Conservation (phyloP, 345 rosid species). For the Nasturtium officinale region DNA sequence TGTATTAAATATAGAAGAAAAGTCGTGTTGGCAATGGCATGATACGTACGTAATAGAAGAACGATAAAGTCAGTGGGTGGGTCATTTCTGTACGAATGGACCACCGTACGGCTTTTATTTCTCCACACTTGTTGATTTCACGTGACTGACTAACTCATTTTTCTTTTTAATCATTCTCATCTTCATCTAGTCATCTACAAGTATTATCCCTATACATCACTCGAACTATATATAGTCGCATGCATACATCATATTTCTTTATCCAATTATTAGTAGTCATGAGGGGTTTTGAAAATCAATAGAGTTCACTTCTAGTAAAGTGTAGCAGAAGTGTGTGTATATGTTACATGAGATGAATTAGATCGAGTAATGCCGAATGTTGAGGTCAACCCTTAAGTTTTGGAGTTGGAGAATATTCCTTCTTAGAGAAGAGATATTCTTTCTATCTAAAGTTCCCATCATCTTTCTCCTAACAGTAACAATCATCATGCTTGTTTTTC, state of each 20-base stretch:
- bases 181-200: too few species aligned
- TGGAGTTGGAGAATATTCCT: neutral
- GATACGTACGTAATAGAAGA: conserved; percentile 4
- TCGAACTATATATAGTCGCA: neutral
- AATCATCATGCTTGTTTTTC: neutral
- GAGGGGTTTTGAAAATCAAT: neutral
- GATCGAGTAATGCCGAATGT: neutral
- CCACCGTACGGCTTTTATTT: conserved; percentile 9
- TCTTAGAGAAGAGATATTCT: neutral
- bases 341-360: neutral
- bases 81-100: conserved; percentile 21
- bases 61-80: conserved; percentile 6
- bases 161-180: neutral
- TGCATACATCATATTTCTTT: neutral
- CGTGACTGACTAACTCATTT: neutral
- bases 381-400: neutral
- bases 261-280: neutral
- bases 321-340: neutral
- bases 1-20: neutral
- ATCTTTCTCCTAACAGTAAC: neutral
- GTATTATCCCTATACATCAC: too few species aligned
- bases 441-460: neutral
- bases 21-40: conserved; percentile 5
- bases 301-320: neutral
- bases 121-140: neutral